Base-by-base conservation (phyloP, 495 filamentous ascomycete species). In the Darksidea phi region DNA sequence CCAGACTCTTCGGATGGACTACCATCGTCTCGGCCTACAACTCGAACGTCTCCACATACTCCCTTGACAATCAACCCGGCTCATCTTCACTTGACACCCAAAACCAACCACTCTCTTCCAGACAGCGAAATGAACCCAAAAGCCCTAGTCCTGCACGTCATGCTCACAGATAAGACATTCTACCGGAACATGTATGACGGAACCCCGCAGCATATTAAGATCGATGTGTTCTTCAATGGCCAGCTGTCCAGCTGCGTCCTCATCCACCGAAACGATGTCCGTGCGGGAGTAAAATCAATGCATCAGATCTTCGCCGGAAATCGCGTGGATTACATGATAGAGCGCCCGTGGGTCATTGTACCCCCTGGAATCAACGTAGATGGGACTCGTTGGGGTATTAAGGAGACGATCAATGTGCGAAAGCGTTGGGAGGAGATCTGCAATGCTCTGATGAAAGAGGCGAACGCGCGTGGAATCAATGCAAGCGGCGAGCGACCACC, bases 151-250 rank as follows among this genome's bases (percentile, higher is more conserved):
- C 56, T 77, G 6, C 66, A 69, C 12, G 66, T 77, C 18, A 46
- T 64, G 11, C 60, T 73, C 26, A 57, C 59, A 11, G 17, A 64
- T 7, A 52, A 65, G 37, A 57, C 70, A 1, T 74, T 73, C 57
- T 45, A 67, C 12, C 43, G 15, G 0, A 54, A 47, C 48, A 37
- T 54, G n/a, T 46, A 49, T 13, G 20, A 28, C 11, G 23, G 4
- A 2, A 57, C 46, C 12, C 20, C 48, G 0, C 67, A 66, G 34
- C 70, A 75, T 45, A 32, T 77, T 32, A 75, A 73, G 51, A 68
- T 81, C 43, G 75, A 76, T 18, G 71, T 79, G 20, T 78, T 74
- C 63, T 63, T 77, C 61, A 80, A 81, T 55, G 78, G 78, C 21
- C 57, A 73, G 5, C 63, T 79, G 2, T 64, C 63, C 2, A 63